A percentile compares a stretch with the other conserved stretches of the same genome.
These are phyloP conservation scores for Dalechampia spathulata DNA, from an alignment of 441 rosid genomes.

Conservation along the genomic window DNA sequence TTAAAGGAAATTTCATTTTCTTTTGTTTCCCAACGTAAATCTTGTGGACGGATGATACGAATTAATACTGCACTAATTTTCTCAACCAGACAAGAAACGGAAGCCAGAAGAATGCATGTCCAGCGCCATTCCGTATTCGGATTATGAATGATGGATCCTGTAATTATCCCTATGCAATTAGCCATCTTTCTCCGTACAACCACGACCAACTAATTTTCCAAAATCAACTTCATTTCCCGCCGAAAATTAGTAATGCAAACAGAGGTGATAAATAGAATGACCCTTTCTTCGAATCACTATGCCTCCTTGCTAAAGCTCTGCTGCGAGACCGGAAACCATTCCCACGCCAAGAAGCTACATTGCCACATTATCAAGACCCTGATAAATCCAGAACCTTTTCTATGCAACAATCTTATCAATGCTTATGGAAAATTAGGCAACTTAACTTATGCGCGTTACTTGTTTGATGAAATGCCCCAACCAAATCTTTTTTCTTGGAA, in stretches of 20 bases:
- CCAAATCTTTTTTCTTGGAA: slow-evolving; percentile 79
- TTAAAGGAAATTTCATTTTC: too few relatives aligned
- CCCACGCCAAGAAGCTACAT: slow-evolving; percentile 57
- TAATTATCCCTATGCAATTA: too few relatives aligned
- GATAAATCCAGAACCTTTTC: slow-evolving; percentile 42
- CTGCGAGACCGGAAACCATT: slow-evolving; percentile 34
- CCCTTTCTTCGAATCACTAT: slow-evolving; percentile 39
- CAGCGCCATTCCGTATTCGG: too few relatives aligned
- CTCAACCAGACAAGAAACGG: too few relatives aligned
- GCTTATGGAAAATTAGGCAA: slow-evolving; percentile 34
- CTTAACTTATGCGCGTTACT: slow-evolving; percentile 43
- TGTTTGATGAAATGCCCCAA: slow-evolving; percentile 57
- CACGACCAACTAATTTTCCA: neutral
- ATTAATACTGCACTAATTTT: too few relatives aligned
- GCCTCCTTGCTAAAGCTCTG: slow-evolving; percentile 54
- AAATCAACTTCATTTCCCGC: slow-evolving; percentile 22
- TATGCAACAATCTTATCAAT: slow-evolving; percentile 48
- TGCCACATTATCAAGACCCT: slow-evolving; percentile 49
- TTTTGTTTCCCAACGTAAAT: too few relatives aligned
- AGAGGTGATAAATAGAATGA: slow-evolving; percentile 18
- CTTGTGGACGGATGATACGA: too few relatives aligned
- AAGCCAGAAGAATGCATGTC: too few relatives aligned
- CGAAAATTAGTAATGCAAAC: slow-evolving; percentile 4
- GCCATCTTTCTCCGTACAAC: too few relatives aligned
- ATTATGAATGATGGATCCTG: too few relatives aligned